These are phyloP conservation scores for Polygonum maritimum DNA, from an alignment of 148 eudicot species.

Conservation along the genomic window DNA sequence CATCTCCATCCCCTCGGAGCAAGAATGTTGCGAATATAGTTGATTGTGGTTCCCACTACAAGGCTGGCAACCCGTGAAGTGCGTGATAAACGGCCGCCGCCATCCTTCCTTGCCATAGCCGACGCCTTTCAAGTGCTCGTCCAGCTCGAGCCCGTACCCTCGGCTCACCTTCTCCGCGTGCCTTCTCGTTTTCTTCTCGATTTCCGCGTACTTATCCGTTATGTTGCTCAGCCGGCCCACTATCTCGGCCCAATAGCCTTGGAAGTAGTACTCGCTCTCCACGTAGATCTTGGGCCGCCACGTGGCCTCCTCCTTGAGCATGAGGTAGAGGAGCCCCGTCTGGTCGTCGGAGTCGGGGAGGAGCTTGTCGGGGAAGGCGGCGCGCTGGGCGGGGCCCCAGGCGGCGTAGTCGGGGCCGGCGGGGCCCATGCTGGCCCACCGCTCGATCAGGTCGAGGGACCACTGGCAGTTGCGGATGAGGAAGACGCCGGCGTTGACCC, in stretches of 20 bases:
- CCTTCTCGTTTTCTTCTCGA: slow-evolving; percentile 26
- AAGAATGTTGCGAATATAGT: slow-evolving; percentile 37
- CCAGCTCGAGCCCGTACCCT: slow-evolving; percentile 25
- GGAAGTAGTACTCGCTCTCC: slow-evolving; percentile 56
- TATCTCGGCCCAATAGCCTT: slow-evolving; percentile 81
- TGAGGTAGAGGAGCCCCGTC: slow-evolving; percentile 54
- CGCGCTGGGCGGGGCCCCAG: slow-evolving; percentile 53
- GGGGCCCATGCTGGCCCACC: slow-evolving; percentile 79
- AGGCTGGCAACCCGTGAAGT: slow-evolving; percentile 89
- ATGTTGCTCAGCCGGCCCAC: slow-evolving; percentile 36
- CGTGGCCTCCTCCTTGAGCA: slow-evolving; percentile 45
- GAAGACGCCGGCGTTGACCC: slow-evolving; percentile 85
- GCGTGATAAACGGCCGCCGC: slow-evolving; percentile 78
- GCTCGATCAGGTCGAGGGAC: slow-evolving; percentile 71
- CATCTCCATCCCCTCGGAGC: slow-evolving; percentile 53
- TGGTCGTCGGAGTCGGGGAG: slow-evolving; percentile 81
- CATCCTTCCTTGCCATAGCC: slow-evolving; percentile 30
- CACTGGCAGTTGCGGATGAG: slow-evolving; percentile 85
- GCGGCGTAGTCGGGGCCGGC: slow-evolving; percentile 39
- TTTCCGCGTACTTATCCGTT: slow-evolving; percentile 19
- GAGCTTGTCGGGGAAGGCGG: slow-evolving; percentile 43
- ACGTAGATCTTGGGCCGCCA: slow-evolving; percentile 61
- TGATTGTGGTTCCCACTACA: slow-evolving; percentile 67
- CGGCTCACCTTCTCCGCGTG: slow-evolving; percentile 66
- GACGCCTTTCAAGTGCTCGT: slow-evolving; percentile 19